Base-by-base conservation (phyloP, 2,329 filamentous ascomycete genomes). In the Daldinia sp. region DNA sequence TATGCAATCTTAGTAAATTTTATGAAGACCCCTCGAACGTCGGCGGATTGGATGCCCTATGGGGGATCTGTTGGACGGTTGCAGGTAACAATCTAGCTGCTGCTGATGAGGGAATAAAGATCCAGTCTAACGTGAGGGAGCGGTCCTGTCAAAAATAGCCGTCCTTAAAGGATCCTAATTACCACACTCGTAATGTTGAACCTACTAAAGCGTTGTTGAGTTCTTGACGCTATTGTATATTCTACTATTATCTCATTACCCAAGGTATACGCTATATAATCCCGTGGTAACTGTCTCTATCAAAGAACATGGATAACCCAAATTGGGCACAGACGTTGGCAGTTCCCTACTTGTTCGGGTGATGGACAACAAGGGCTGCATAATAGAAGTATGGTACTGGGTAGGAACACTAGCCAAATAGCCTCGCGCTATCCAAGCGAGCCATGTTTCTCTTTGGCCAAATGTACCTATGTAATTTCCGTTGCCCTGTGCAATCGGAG, bases 401-500 rank as follows among this genome's bases (percentile, higher is more conserved):
- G 62, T 65, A 62, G 57, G 63, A 63, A 55, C 63, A 60, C 59
- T 63, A 66, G 30, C 46, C 48, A 60, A 51, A 58, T 51, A 50
- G n/a, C 58, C 50, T 50, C 28, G 41, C 23, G 18, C 9, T 37
- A 23, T 54, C 33, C 51, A 54, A 35, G 54, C 20, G 39, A 46
- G 56, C 42, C 6, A 28, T 56, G 4, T 28, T 37, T 56, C 53
- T 10, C 18, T 37, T 59, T 46, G 51, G 50, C 55, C 39, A 57
- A 54, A 66, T 59, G 65, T 71, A 71, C 54, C 63, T 60, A 61
- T 56, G 59, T 66, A 72, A 72, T 72, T 60, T 72, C 69, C 67
- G 69, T 70, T 72, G 69, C 69, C 69, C 67, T 69, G 69, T 67
- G 64, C 64, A 69, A 69, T 70, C 69, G 69, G 69, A 69, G 69